These are phyloP conservation scores for Rutstroemia sp. DNA, from an alignment of 2,329 filamentous ascomycete species.

Conservation along the genomic window DNA sequence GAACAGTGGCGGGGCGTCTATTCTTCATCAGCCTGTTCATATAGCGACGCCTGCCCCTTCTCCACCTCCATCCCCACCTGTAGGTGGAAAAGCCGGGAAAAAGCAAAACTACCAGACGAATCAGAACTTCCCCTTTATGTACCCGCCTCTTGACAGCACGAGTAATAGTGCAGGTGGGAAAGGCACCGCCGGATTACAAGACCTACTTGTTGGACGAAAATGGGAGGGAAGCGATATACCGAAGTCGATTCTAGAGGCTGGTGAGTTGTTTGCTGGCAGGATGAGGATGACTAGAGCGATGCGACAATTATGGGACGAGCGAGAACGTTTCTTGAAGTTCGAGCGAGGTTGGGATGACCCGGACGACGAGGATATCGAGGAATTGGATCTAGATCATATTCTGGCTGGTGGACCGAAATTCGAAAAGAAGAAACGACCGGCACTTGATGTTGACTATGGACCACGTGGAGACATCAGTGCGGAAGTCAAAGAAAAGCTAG, in stretches of 20 bases:
- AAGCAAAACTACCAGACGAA: conserved; percentile 99
- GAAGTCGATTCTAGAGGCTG: conserved; percentile 89
- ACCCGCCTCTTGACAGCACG: conserved; percentile 80
- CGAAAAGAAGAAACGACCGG: conserved; percentile 33
- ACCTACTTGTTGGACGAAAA: conserved; percentile 69
- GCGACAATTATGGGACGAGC: conserved; percentile 89
- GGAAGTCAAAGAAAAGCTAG: conserved; percentile 56
- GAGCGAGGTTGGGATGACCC: conserved; percentile 74
- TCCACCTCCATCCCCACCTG: conserved; percentile 80
- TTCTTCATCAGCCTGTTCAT: conserved; percentile 91
- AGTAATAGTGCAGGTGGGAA: conserved; percentile 91
- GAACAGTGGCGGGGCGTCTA: conserved; percentile 61
- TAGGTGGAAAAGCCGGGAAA: conserved; percentile 87
- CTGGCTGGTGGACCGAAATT: conserved; percentile 36
- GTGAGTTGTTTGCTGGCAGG: conserved; percentile 80
- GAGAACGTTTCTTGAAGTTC: conserved; percentile 84
- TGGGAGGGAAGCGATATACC: conserved; percentile 96
- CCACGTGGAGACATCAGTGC: conserved; percentile 42
- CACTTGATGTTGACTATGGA: conserved; percentile 40
- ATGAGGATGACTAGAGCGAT: conserved; percentile 89
- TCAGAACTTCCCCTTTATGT: conserved; percentile 96
- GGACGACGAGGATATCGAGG: conserved; percentile 35
- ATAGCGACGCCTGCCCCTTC: conserved; percentile 98
- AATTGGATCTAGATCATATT: conserved; percentile 35
- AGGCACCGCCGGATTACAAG: conserved; percentile 72